These are phyloP conservation scores for Zychaea mexicana DNA, from an alignment of 371 early-diverging fungal species.

Conservation along the genomic window DNA sequence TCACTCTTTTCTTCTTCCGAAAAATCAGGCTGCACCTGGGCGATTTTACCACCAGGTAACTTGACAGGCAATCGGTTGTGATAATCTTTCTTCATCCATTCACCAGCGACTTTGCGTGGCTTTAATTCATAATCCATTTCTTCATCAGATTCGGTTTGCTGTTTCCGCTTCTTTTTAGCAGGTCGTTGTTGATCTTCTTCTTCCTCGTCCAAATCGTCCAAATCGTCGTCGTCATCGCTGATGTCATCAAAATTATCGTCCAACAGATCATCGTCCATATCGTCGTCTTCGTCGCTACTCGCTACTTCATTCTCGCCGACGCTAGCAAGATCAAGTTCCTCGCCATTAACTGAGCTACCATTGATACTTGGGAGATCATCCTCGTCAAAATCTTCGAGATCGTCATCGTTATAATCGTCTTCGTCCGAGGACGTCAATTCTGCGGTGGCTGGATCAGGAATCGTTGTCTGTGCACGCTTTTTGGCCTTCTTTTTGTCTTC, in stretches of 20 bases:
- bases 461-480: neutral
- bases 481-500: slow-evolving; percentile 16
- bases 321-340: slow-evolving; percentile 25
- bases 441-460: slow-evolving; percentile 21
- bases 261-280: neutral
- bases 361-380: neutral
- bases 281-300: neutral
- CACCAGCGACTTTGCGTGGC: slow-evolving; percentile 54
- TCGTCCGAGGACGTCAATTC: slow-evolving; percentile 45
- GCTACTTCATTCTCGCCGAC: neutral
- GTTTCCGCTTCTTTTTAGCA: slow-evolving; percentile 14
- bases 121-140: slow-evolving; percentile 66
- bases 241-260: too few relatives aligned
- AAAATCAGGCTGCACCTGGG: slow-evolving; percentile 26
- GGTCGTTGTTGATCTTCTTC: slow-evolving; percentile 28
- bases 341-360: slow-evolving; percentile 17
- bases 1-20: slow-evolving; percentile 27
- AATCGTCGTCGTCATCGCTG: neutral
- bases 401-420: slow-evolving; percentile 37
- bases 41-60: slow-evolving; percentile 58
- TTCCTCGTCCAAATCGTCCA: slow-evolving; percentile 9
- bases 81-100: slow-evolving; percentile 58
- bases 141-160: slow-evolving; percentile 48
- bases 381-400: slow-evolving; percentile 15
- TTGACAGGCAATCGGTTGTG: slow-evolving; percentile 65